Conservation (phyloP, 306 rosid genomes). For the Cucurbita argyrosperma region DNA sequence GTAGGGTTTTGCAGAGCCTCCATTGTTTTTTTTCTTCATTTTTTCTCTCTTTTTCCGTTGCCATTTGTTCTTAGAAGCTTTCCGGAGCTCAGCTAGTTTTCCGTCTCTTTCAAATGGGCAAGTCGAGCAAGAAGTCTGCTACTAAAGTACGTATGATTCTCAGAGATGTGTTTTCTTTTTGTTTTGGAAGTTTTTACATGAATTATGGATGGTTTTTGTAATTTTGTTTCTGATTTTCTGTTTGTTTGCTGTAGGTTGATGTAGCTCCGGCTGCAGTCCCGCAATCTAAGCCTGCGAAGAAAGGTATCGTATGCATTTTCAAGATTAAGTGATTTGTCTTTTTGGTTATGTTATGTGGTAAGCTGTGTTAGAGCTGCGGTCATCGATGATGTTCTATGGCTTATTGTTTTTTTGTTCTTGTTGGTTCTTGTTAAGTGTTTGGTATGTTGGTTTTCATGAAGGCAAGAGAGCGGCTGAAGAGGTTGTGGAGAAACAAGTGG, state of each 20-base stretch:
- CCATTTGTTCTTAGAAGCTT: background rate
- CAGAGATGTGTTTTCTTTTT: background rate
- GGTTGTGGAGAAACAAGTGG: conserved; percentile 31
- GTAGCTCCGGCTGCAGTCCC: conserved; percentile 43
- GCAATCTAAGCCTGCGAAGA: conserved; percentile 35
- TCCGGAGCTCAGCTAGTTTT: background rate
- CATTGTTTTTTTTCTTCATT: background rate
- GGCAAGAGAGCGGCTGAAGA: conserved; percentile 65
- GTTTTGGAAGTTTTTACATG: background rate
- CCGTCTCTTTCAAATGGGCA: conserved; percentile 28
- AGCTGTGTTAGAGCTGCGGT: background rate
- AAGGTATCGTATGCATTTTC: conserved; percentile 21
- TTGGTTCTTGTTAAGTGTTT: background rate
- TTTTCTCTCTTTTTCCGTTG: background rate
- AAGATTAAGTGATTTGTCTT: background rate
- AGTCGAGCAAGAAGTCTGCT: conserved; percentile 70
- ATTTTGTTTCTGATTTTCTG: background rate
- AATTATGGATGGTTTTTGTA: background rate
- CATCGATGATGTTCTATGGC: too few species aligned
- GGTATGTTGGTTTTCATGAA: background rate
- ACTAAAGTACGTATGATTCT: conserved; percentile 36
- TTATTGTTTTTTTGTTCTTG: background rate
- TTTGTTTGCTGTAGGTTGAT: conserved; percentile 31
- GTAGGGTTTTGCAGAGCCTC: conserved; percentile 9
- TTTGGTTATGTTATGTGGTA: background rate